Evolutionary conservation across 176 grass and related monocot genomes (phyloP).

Genomic region (Chrysopogon serrulatus): DNA sequence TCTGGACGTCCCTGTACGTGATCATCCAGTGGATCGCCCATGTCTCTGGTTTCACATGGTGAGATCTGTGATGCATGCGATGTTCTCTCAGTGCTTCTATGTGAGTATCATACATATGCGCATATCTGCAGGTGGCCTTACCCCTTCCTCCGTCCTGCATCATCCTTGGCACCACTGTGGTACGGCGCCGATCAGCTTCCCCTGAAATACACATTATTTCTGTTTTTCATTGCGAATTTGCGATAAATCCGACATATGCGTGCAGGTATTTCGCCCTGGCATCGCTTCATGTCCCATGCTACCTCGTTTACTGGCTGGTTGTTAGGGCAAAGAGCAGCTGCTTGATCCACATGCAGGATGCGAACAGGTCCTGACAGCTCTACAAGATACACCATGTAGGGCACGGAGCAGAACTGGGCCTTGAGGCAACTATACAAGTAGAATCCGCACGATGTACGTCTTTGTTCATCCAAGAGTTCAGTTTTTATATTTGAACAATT

Average conservation of each 20-base stretch:
- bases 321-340: constrained; percentile 29
- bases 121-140: constrained; percentile 52
- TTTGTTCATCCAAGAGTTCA: not conserved
- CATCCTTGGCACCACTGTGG: constrained; percentile 50
- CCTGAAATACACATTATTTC: not conserved
- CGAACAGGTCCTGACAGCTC: not conserved
- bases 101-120: too few species aligned
- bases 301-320: constrained; percentile 36
- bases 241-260: not conserved
- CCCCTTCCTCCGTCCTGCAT: constrained; percentile 47
- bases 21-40: constrained; percentile 54
- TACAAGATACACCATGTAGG: not conserved
- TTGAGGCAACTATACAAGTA: not conserved
- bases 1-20: constrained; percentile 59
- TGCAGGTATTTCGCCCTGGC: constrained; percentile 40
- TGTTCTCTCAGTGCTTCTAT: not conserved
- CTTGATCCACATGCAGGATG: not conserved
- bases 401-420: not conserved
- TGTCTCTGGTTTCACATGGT: constrained; percentile 56
- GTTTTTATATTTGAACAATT: not conserved
- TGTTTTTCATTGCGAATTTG: not conserved
- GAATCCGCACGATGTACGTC: not conserved
- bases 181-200: not conserved
- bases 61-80: not conserved
- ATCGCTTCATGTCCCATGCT: constrained; percentile 39